Conservation (phyloP, 1,284 basidiomycete species). For the Rhodotorula glutinis region DNA sequence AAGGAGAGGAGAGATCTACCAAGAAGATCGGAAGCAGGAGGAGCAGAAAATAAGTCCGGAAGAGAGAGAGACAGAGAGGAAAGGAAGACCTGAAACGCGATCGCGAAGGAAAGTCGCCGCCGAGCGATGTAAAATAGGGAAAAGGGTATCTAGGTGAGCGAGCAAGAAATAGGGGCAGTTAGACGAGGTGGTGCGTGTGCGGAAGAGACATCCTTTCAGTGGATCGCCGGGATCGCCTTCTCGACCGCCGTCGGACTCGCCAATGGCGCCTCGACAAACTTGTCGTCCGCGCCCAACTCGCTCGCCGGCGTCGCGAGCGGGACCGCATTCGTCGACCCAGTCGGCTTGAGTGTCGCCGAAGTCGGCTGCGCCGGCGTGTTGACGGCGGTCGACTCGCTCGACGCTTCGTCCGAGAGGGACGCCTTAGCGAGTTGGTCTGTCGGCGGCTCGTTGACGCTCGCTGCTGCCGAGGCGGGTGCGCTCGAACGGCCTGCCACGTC, state of each 20-base stretch:
- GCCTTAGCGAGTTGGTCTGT: slow-evolving; percentile 8
- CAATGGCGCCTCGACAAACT: slow-evolving; percentile 32
- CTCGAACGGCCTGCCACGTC: background rate
- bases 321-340: background rate
- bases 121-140: too few relatives aligned
- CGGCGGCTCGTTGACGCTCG: background rate
- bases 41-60: too few relatives aligned
- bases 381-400: background rate
- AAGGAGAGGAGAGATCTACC: too few relatives aligned
- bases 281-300: slow-evolving; percentile 9
- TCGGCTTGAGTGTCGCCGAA: too few relatives aligned
- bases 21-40: too few relatives aligned
- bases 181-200: too few relatives aligned
- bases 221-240: slow-evolving; percentile 10
- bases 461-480: background rate
- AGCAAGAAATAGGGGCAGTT: background rate
- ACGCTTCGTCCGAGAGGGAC: slow-evolving; percentile 2
- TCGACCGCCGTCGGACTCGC: slow-evolving; percentile 16
- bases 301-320: background rate
- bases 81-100: too few relatives aligned
- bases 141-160: too few relatives aligned
- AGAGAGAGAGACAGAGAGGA: too few relatives aligned
- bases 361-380: background rate
- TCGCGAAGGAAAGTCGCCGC: too few relatives aligned
- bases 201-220: background rate